A percentile compares a stretch with the other conserved stretches of the same genome.
phyloP scores from a whole-genome alignment of 257 asterid genomes.

The Solanum paucissectum region DNA sequence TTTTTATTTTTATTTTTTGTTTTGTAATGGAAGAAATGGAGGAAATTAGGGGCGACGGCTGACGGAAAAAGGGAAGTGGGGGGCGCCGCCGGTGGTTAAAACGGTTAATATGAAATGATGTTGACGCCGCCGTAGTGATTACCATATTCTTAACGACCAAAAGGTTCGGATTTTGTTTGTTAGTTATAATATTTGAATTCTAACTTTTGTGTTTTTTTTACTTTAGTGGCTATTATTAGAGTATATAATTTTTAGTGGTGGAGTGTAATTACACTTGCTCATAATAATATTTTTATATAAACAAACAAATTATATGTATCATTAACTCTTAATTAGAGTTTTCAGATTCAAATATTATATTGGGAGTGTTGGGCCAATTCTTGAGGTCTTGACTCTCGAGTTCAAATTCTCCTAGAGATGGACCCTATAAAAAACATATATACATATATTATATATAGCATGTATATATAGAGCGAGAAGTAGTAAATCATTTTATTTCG shows the following conservation, averaged over 20 bases:
- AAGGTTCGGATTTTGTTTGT: neutral
- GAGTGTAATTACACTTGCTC: neutral
- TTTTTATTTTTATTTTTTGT: neutral
- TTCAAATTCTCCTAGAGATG: too few species aligned
- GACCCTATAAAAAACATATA: too few species aligned
- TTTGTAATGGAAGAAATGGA: neutral
- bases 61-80: neutral
- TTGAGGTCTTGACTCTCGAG: too few species aligned
- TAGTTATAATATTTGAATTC: neutral
- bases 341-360: too few species aligned
- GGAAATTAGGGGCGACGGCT: neutral
- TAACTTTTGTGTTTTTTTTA: neutral
- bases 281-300: neutral
- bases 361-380: too few species aligned
- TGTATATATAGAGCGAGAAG: too few species aligned
- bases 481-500: too few species aligned
- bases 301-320: neutral
- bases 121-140: neutral
- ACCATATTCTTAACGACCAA: neutral
- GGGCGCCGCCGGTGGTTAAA: neutral
- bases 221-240: neutral
- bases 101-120: neutral
- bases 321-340: neutral
- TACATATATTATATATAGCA: too few species aligned
- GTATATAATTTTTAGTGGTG: neutral